A percentile compares a stretch with the other conserved stretches of the same genome.
Conservation (phyloP, 495 filamentous ascomycete genomes). For the Bryoglossum gracile region DNA sequence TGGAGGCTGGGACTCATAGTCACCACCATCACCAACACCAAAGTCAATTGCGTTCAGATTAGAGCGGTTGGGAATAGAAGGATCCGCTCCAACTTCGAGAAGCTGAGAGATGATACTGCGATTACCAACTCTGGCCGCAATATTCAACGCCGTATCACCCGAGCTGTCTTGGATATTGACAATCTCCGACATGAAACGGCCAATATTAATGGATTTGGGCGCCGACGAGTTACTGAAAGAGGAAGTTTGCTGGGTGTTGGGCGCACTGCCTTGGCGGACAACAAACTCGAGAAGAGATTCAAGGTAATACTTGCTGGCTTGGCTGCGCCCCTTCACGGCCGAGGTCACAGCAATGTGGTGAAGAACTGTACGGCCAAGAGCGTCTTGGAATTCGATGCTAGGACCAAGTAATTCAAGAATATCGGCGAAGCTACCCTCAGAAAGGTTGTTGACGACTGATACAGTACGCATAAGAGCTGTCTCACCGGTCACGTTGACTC, state of each 20-base stretch:
- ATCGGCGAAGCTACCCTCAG: slow-evolving; percentile 72
- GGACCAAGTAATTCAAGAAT: slow-evolving; percentile 79
- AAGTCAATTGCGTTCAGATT: slow-evolving; percentile 85
- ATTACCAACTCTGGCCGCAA: slow-evolving; percentile 86
- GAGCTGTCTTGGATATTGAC: slow-evolving; percentile 88
- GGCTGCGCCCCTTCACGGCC: slow-evolving; percentile 79
- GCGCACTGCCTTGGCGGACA: slow-evolving; percentile 68
- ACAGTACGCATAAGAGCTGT: slow-evolving; percentile 86
- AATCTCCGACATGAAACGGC: slow-evolving; percentile 88
- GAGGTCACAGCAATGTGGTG: slow-evolving; percentile 95
- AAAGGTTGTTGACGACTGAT: slow-evolving; percentile 82
- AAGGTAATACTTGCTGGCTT: slow-evolving; percentile 85
- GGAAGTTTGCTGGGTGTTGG: slow-evolving; percentile 47
- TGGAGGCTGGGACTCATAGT: slow-evolving; percentile 32
- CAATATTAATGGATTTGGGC: slow-evolving; percentile 65
- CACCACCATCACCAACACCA: slow-evolving; percentile 62
- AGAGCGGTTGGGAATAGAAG: slow-evolving; percentile 78
- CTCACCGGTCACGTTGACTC: slow-evolving; percentile 81
- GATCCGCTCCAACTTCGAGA: slow-evolving; percentile 86
- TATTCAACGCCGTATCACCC: slow-evolving; percentile 90
- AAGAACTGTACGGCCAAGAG: slow-evolving; percentile 80
- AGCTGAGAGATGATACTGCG: slow-evolving; percentile 86
- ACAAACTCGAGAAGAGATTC: slow-evolving; percentile 91
- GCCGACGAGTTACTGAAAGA: slow-evolving; percentile 29
- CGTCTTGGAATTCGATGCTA: slow-evolving; percentile 86